Base-by-base conservation (phyloP, 2,329 filamentous ascomycete genomes). In the Colletotrichum sansevieriae region DNA sequence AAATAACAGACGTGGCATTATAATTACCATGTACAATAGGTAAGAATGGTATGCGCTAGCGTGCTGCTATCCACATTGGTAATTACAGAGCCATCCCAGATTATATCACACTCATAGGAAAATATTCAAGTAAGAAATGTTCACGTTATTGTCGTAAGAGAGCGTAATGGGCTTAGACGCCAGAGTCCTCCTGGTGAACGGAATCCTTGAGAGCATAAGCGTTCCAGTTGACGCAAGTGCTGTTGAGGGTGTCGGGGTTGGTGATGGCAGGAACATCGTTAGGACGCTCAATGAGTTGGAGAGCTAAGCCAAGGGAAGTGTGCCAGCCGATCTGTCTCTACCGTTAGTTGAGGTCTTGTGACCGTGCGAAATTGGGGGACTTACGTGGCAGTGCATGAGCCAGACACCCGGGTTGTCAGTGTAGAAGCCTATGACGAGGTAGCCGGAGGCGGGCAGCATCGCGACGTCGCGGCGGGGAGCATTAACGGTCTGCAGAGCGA, bases 391-490 rank as follows among this genome's bases (percentile, higher is more conserved):
- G 73, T 85, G 84, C 72, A 85, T 80, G 2, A 84, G 75, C 83
- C 83, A 85, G 0, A 77, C 75, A 0, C 84, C 84, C 2, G 85
- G 82, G 74, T 87, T 87, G 63, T 82, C 78, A 0, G 81, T 79
- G 72, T 84, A 76, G 70, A 86, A 83, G 3, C 83, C 84, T 41
- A 87, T 77, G n/a, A 85, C 82, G 3, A 86, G 62, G 74, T 83
- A 83, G 0, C 85, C 84, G 10, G 72, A 71, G 1, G 73, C 74
- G 1, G 80, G 81, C 2, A 88, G 78, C 70, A 84, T 80, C 6
- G 84, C 84, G 2, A 84, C 83, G 71, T 88, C 85, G 41, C 86
- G 81, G 10, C 86, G 83, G 29, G 83, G 81, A 1, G 86, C 85
- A 73, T 87, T 88, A 57, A 71, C 56, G 12, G 51, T 70, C 63